These are phyloP conservation scores for Sugiyamaella paludigena DNA, from an alignment of 1,139 yeast genomes.

Conservation along the genomic window DNA sequence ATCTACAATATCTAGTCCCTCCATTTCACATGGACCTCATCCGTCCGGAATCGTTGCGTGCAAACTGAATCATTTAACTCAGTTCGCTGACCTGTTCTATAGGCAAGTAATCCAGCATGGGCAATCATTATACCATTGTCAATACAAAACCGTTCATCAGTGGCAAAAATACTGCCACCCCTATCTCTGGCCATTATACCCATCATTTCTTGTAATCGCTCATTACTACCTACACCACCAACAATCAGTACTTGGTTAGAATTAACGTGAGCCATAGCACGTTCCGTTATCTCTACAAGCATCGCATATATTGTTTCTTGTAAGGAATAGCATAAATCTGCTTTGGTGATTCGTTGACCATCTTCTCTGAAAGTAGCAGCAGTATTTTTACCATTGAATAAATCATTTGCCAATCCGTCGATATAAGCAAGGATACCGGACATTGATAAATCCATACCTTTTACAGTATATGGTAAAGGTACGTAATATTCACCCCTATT, in stretches of 20 bases:
- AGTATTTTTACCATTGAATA: conserved; percentile 54
- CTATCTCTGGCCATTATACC: conserved; percentile 85
- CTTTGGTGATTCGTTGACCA: conserved; percentile 59
- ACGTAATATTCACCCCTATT: conserved; percentile 57
- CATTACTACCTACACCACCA: conserved; percentile 97
- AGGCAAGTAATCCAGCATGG: conserved; percentile 89
- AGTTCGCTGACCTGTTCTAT: conserved; percentile 71
- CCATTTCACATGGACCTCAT: conserved; percentile 90
- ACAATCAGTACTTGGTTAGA: conserved; percentile 87
- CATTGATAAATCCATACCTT: conserved; percentile 98
- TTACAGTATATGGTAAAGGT: conserved; percentile 88
- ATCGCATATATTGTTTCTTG: conserved; percentile 92
- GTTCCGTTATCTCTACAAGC: conserved; percentile 96
- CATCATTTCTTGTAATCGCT: conserved; percentile 94
- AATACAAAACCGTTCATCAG: conserved; percentile 94
- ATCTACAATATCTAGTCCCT: conserved; percentile 27
- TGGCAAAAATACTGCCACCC: conserved; percentile 83
- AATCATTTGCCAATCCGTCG: conserved; percentile 73
- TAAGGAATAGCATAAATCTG: conserved; percentile 86
- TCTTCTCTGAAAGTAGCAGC: conserved; percentile 49
- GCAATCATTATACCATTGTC: conserved; percentile 99
- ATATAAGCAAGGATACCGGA: conserved; percentile 88
- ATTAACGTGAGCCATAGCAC: conserved; percentile 98
- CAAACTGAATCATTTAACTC: conserved; percentile 72
- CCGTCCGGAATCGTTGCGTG: conserved; percentile 91